phyloP scores from a whole-genome alignment of 2,329 filamentous ascomycete genomes.

The Fusarium circinatum region DNA sequence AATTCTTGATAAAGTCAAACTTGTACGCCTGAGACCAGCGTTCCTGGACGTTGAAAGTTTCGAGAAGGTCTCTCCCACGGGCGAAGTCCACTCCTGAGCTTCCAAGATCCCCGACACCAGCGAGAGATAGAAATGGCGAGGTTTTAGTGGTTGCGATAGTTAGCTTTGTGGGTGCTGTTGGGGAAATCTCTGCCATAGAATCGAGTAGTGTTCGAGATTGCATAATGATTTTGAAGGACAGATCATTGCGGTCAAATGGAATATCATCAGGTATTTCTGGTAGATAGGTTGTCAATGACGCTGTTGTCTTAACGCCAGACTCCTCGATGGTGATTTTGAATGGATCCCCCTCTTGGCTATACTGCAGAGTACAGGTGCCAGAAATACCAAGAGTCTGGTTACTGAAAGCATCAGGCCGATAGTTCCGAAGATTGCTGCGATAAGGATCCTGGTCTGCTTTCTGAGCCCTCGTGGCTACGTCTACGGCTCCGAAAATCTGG shows the following conservation, averaged over 20 bases:
- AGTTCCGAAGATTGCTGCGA: slow-evolving; percentile 69
- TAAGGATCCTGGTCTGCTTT: slow-evolving; percentile 70
- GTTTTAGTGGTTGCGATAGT: slow-evolving; percentile 72
- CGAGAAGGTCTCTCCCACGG: slow-evolving; percentile 73
- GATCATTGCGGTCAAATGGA: slow-evolving; percentile 82
- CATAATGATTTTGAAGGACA: slow-evolving; percentile 96
- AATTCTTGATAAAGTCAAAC: slow-evolving; percentile 86
- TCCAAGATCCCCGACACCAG: slow-evolving; percentile 67
- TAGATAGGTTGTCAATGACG: slow-evolving; percentile 89
- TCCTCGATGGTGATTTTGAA: slow-evolving; percentile 90
- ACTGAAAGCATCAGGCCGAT: slow-evolving; percentile 80
- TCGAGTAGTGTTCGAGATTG: slow-evolving; percentile 78
- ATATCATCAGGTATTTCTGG: slow-evolving; percentile 81
- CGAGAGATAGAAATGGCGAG: slow-evolving; percentile 79
- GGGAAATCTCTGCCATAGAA: slow-evolving; percentile 74
- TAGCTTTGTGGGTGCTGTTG: slow-evolving; percentile 77
- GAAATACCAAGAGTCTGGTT: slow-evolving; percentile 84
- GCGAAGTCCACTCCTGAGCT: slow-evolving; percentile 74
- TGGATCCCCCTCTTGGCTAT: slow-evolving; percentile 77
- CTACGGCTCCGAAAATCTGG: slow-evolving; percentile 92
- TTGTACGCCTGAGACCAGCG: slow-evolving; percentile 80
- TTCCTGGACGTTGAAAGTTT: slow-evolving; percentile 75
- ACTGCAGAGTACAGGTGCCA: slow-evolving; percentile 86
- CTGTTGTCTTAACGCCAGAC: slow-evolving; percentile 86
- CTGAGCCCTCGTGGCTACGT: slow-evolving; percentile 67